These are phyloP conservation scores for Pythium scleroteichum DNA, from an alignment of 352 stramenopile genomes.

Conservation along the genomic window DNA sequence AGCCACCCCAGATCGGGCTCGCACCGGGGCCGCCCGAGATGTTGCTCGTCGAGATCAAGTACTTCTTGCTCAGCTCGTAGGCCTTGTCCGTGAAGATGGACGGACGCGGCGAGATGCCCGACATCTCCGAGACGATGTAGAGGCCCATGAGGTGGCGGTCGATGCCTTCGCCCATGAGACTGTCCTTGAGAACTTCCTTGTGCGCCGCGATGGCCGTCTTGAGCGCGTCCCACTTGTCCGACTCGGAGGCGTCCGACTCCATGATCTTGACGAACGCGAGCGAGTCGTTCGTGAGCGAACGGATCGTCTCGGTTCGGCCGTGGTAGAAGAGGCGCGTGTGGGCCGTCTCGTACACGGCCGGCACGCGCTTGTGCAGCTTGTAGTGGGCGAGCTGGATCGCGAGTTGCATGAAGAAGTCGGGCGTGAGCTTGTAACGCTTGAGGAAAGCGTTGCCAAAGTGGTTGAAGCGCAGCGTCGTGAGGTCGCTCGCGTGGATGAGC, in stretches of 20 bases:
- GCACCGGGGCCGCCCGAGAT: constrained; percentile 92
- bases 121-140: constrained; percentile 92
- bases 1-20: constrained; percentile 96
- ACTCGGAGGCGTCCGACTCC: constrained; percentile 47
- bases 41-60: constrained; percentile 95
- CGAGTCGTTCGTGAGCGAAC: constrained; percentile 88
- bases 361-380: constrained; percentile 93
- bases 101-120: constrained; percentile 84
- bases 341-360: constrained; percentile 96
- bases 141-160: constrained; percentile 97
- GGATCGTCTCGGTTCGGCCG: constrained; percentile 93
- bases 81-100: constrained; percentile 93
- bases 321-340: constrained; percentile 98
- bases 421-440: constrained; percentile 94
- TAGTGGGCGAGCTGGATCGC: constrained; percentile 97
- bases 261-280: constrained; percentile 92
- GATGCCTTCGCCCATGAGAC: constrained; percentile 86
- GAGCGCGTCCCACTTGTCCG: constrained; percentile 86
- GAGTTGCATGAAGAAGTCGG: constrained; percentile 97
- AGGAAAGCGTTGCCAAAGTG: constrained; percentile 92
- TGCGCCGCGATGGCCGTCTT: constrained; percentile 89
- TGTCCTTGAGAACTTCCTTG: constrained; percentile 89
- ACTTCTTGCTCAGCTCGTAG: constrained; percentile 94
- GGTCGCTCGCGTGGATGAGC: constrained; percentile 90
- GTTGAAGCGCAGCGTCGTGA: constrained; percentile 90